A percentile compares a stretch with the other conserved stretches of the same genome.
phyloP scores from a whole-genome alignment of 2,329 filamentous ascomycete genomes.

The Bertia moriformis region DNA sequence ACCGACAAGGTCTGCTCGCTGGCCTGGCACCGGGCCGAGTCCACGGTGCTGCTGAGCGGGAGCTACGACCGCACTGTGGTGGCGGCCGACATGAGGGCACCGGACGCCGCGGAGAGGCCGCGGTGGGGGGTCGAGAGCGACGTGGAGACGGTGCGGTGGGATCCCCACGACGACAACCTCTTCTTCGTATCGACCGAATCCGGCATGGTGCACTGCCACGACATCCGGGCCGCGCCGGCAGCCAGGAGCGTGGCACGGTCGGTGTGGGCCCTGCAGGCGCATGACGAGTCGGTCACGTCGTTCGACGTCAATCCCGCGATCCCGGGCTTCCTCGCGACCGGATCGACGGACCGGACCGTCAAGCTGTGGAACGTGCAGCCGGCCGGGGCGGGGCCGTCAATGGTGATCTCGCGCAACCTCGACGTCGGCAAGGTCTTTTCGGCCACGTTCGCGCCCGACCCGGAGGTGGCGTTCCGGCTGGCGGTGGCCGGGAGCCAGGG shows the following conservation, averaged over 20 bases:
- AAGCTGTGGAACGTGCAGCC: conserved; percentile 89
- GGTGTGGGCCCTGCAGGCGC: conserved; percentile 91
- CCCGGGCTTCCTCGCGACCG: conserved; percentile 84
- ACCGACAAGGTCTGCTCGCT: conserved; percentile 95
- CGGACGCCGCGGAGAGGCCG: conserved; percentile 57
- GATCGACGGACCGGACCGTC: conserved; percentile 84
- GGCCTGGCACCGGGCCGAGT: conserved; percentile 78
- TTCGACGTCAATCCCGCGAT: conserved; percentile 86
- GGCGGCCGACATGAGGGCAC: conserved; percentile 90
- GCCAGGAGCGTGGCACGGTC: conserved; percentile 65
- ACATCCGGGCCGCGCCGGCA: conserved; percentile 62
- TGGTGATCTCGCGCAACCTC: conserved; percentile 83
- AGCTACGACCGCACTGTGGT: conserved; percentile 91
- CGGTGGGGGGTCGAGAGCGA: conserved; percentile 92
- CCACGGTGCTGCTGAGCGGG: conserved; percentile 78
- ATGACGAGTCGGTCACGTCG: conserved; percentile 79
- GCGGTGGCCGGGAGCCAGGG: conserved; percentile 92
- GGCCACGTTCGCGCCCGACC: conserved; percentile 75
- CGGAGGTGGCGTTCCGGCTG: conserved; percentile 79
- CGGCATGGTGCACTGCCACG: conserved; percentile 83
- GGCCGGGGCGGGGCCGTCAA: conserved; percentile 52
- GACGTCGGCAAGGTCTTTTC: conserved; percentile 93
- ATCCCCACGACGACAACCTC: conserved; percentile 80
- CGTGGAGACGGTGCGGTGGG: conserved; percentile 84
- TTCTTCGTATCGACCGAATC: conserved; percentile 93